phyloP scores from a whole-genome alignment of 306 rosid genomes.

The Cucumis cinereus region DNA sequence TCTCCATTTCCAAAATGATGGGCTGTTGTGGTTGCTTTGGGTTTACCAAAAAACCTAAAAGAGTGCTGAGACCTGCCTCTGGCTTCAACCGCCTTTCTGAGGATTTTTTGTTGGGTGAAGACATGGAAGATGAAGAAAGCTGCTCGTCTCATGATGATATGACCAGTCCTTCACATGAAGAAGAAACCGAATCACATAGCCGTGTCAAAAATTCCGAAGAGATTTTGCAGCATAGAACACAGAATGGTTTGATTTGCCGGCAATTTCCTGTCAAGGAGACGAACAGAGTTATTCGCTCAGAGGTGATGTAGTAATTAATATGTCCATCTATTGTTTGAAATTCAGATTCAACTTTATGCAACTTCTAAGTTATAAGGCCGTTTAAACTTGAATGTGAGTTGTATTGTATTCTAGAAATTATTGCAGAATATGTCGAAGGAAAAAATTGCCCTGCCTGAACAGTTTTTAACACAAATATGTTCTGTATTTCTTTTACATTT shows the following conservation, averaged over 20 bases:
- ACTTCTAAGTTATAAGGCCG: too few relatives aligned
- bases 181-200: conserved; percentile 35
- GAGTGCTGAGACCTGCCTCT: conserved; percentile 13
- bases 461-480: not conserved
- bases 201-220: conserved; percentile 69
- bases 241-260: conserved; percentile 75
- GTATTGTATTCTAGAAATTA: not conserved
- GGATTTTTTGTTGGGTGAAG: conserved; percentile 50
- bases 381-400: not conserved
- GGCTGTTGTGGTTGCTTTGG: conserved; percentile 89
- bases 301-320: conserved; percentile 30
- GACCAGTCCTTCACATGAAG: conserved; percentile 32
- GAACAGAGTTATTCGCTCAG: conserved; percentile 47
- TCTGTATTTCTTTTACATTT: not conserved
- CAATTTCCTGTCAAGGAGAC: conserved; percentile 87
- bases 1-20: conserved; percentile 38
- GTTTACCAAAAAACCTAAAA: conserved; percentile 35
- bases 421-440: not conserved
- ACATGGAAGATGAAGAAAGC: conserved; percentile 50
- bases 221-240: conserved; percentile 45
- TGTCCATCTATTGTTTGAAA: not conserved
- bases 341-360: not conserved
- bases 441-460: not conserved
- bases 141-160: conserved; percentile 36
- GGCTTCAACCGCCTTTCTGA: conserved; percentile 34